Base-by-base conservation (phyloP, 1,284 basidiomycete genomes). In the Omphalotus olearius region DNA sequence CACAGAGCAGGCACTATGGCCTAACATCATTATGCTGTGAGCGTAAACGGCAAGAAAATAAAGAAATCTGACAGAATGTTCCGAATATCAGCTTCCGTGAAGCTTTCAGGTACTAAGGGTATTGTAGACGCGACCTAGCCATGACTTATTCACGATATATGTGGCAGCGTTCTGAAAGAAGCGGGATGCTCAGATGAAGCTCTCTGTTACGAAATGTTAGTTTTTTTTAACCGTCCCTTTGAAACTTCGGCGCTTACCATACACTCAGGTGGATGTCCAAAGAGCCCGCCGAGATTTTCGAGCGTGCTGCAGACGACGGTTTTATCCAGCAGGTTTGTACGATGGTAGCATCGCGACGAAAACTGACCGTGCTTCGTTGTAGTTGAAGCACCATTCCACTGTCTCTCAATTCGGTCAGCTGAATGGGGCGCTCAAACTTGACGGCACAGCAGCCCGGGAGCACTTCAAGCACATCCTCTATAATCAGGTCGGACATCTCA, bases 221-320 rank as follows among this genome's bases (percentile, higher is more conserved):
- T 60, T 18, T 6, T 18, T 6, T 18, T 50, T 16, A 16, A 33
- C 16, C 18, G 17, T 41, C 3, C 9, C 6, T 38, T 26, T 23
- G 26, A 13, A 4, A 33, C 13, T n/a, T 30, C 6, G 26, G 28
- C 11, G 30, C 43, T 23, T 45, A 39, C 54, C 47, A 50, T 51
- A 13, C 26, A 14, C 25, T 30, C 50, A 83, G 81, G 80, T 83
- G 82, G 82, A 84, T 84, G 81, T 83, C 82, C 26, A 84, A 83
- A 59, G 82, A 84, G 59, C 82, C 82, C 2, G 81, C 82, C n/a
- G 82, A 83, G 57, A 83, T 84, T 42, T 85, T 85, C 62, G 82
- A 84, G 62, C 70, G 80, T 25, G 81, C 82, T 6, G 82, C 82
- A 1, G 82, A 84, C 55, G 81, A 83, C 40, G 82, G 82, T 14